phyloP scores from a whole-genome alignment of 331 rosid genomes.

The Pyrus hybrid region DNA sequence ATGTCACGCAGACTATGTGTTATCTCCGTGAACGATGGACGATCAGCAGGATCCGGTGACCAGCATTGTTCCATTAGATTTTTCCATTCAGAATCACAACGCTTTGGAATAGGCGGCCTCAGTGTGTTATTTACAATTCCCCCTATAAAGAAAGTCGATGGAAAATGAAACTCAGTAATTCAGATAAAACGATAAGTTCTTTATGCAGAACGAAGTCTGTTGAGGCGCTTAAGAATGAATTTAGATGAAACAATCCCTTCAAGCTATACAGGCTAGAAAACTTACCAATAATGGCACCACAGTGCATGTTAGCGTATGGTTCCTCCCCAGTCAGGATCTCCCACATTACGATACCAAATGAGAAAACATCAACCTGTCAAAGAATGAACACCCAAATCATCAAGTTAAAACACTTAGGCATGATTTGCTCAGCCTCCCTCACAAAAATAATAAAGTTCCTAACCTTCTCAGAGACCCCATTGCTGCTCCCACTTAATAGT shows the following conservation, averaged over 20 bases:
- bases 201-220: background rate
- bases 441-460: constrained; percentile 6
- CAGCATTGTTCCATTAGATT: constrained; percentile 86
- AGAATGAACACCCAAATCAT: constrained; percentile 2
- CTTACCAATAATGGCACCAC: constrained; percentile 91
- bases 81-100: constrained; percentile 79
- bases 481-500: constrained; percentile 70
- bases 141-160: constrained; percentile 34
- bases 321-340: constrained; percentile 94
- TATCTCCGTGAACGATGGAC: constrained; percentile 77
- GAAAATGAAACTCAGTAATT: background rate
- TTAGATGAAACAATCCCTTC: background rate
- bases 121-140: constrained; percentile 85
- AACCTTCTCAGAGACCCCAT: constrained; percentile 89
- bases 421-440: background rate
- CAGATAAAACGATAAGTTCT: background rate
- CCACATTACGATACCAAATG: constrained; percentile 92
- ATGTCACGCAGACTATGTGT: constrained; percentile 59
- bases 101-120: constrained; percentile 80
- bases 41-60: constrained; percentile 64
- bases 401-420: constrained; percentile 6
- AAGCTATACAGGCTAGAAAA: background rate
- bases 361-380: constrained; percentile 77
- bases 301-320: constrained; percentile 91
- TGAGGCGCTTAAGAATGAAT: background rate